Evolutionary conservation across 2,329 filamentous ascomycete species (phyloP), one percentile per base, ranked within the genome.

Genomic region (Xylaria sp.): DNA sequence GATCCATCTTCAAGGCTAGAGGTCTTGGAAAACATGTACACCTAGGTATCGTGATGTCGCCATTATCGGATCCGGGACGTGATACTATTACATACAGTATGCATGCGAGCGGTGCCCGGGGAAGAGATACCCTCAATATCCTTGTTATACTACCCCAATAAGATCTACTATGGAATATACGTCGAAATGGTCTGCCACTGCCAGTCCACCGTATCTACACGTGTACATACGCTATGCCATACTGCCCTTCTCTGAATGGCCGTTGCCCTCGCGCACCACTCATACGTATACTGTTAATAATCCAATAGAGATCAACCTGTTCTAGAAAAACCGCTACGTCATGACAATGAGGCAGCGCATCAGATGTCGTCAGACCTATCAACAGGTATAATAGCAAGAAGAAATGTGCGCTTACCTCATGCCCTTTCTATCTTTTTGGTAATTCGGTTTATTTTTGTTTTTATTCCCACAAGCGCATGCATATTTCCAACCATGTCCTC

Each of bases 401-500:
- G 23, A 20, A 62, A 4, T 25, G 9, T 63, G 45, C 23, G 23
- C 34, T 52, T 20, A 43, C 43, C 28, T 48, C 28, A 5, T 43
- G 23, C 28, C 10, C 15, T 57, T 36, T 50, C 52, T 20, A 13
- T 28, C 15, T 36, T 30, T 36, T 23, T 34, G n/a, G n/a, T 46
- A 18, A 34, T 43, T 25, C 30, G 2, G 53, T 57, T 61, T 28
- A 13, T 20, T 56, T 18, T 48, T 18, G 4, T 57, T 23, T 28
- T 30, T 20, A 36, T 62, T 56, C 32, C 13, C 18, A 30, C 34
- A 20, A 15, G 9, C 32, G 23, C 34, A 48, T 23, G 34, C 48
- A 18, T 18, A 66, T 41, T n/a, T 63, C 53, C 34, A 59, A 46
- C 43, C 23, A 62, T 66, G 45, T 34, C 60, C 25, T 66, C 59